Evolutionary conservation across 2,329 filamentous ascomycete genomes (phyloP).

Genomic region (Huntiella savannae): DNA sequence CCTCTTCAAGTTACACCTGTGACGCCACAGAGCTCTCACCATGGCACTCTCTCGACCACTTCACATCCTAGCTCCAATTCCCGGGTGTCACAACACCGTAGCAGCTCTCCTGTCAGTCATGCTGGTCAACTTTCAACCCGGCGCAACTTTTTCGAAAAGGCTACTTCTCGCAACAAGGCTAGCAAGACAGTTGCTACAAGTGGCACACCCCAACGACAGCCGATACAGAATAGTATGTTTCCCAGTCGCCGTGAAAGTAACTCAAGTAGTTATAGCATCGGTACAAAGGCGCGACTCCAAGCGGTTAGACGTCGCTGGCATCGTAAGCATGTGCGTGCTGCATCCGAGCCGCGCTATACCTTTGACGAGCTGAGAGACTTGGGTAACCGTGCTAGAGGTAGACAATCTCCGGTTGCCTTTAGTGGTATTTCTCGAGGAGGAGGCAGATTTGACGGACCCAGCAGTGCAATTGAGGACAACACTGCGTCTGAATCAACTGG

Average conservation of each 20-base stretch:
- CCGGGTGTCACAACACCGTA: background rate
- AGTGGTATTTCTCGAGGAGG: no score
- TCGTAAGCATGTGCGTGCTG: slow-evolving; percentile 4
- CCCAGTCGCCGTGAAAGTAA: background rate
- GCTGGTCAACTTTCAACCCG: slow-evolving; percentile 4
- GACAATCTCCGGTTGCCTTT: background rate
- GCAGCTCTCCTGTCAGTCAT: slow-evolving; percentile 3
- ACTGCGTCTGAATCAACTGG: no score
- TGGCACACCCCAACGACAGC: background rate
- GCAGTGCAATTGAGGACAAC: no score
- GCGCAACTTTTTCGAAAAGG: slow-evolving; percentile 6
- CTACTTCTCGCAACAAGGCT: background rate
- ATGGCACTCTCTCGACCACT: background rate
- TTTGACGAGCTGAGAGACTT: slow-evolving; percentile 5
- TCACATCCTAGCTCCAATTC: no score
- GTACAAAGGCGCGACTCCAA: slow-evolving; percentile 4
- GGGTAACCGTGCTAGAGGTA: background rate
- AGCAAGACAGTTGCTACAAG: background rate
- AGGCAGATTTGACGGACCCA: no score
- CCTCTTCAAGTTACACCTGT: background rate
- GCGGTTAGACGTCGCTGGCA: slow-evolving; percentile 3
- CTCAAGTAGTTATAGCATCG: slow-evolving; percentile 4
- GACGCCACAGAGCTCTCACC: background rate
- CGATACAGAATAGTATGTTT: background rate
- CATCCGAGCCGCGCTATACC: slow-evolving; percentile 6